Percentiles rank a stretch among this genome's conserved stretches.
Evolutionary conservation across 2,329 filamentous ascomycete genomes (phyloP).

Genomic region (Trichoderma simmonsii): DNA sequence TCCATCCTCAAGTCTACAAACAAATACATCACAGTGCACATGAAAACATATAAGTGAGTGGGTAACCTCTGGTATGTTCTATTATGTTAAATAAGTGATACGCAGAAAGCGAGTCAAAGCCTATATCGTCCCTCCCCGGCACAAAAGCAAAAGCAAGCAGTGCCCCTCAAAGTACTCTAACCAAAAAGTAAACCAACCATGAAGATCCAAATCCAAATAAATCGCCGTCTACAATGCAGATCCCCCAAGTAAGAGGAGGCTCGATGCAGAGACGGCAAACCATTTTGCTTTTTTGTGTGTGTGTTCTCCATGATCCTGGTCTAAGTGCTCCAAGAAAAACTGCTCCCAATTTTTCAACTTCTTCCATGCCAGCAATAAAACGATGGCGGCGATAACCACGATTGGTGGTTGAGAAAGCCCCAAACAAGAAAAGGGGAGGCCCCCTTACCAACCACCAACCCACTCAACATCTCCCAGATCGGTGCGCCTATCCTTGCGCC

Average conservation of each 20-base stretch:
- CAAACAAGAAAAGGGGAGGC: slow-evolving; percentile 22
- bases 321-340: not conserved
- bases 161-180: slow-evolving; percentile 3
- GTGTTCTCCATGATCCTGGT: not conserved
- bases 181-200: not conserved
- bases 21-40: not conserved
- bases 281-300: not conserved
- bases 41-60: slow-evolving; percentile 42
- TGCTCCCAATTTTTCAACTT: not conserved
- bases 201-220: not conserved
- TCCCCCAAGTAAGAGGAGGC: not conserved
- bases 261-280: slow-evolving; percentile 13
- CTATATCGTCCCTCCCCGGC: slow-evolving; percentile 31
- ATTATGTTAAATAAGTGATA: slow-evolving; percentile 51
- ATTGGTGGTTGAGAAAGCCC: slow-evolving; percentile 49
- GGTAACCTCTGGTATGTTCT: slow-evolving; percentile 65
- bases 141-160: slow-evolving; percentile 17
- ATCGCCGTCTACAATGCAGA: slow-evolving; percentile 5
- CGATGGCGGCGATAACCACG: slow-evolving; percentile 52
- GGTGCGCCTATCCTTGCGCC: slow-evolving; percentile 59
- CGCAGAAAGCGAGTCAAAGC: slow-evolving; percentile 62
- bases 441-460: slow-evolving; percentile 81
- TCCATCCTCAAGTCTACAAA: not conserved
- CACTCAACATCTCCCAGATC: slow-evolving; percentile 84
- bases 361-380: not conserved